Evolutionary conservation across 768 basidiomycete genomes (phyloP).

Genomic region (Boletus reticuloceps): DNA sequence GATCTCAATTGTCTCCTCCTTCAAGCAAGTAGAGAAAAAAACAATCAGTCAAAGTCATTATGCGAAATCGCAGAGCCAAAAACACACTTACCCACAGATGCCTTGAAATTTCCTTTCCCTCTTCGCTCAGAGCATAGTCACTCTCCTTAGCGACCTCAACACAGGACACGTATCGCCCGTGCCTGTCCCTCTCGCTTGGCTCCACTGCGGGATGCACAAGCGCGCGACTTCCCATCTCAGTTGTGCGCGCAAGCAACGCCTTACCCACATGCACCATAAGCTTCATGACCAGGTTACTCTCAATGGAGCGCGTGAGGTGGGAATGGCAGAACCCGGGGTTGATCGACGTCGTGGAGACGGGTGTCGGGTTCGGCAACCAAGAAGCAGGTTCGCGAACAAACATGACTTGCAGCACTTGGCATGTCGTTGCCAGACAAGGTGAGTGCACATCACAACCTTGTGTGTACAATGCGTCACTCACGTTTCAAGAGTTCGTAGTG

Average conservation of each 20-base stretch:
- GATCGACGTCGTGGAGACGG: slow-evolving; percentile 30
- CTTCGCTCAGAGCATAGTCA: slow-evolving; percentile 29
- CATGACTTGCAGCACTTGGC: slow-evolving; percentile 33
- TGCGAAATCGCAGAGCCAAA: background rate
- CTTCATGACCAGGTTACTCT: slow-evolving; percentile 2
- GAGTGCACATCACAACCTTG: background rate
- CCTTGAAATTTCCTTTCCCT: slow-evolving; percentile 29
- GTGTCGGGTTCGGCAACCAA: slow-evolving; percentile 25
- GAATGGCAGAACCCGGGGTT: slow-evolving; percentile 39
- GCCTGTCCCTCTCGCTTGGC: slow-evolving; percentile 18
- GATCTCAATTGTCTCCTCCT: slow-evolving; percentile 30
- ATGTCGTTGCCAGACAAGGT: background rate
- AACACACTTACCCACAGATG: slow-evolving; percentile 33
- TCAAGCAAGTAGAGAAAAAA: background rate
- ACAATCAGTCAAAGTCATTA: slow-evolving; percentile 1
- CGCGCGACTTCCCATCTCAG: slow-evolving; percentile 36
- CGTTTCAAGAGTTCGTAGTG: slow-evolving; percentile 27
- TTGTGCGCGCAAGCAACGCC: slow-evolving; percentile 27
- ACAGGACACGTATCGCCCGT: slow-evolving; percentile 31
- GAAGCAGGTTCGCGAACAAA: slow-evolving; percentile 35
- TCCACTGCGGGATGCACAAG: slow-evolving; percentile 34
- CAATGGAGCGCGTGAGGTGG: slow-evolving; percentile 22
- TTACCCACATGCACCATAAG: slow-evolving; percentile 8
- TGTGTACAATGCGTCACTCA: slow-evolving; percentile 5
- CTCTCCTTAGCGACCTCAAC: slow-evolving; percentile 30